Evolutionary conservation across 2,329 filamentous ascomycete genomes (phyloP), one percentile per base, ranked within the genome.

Genomic region (Trichoderma gracile): DNA sequence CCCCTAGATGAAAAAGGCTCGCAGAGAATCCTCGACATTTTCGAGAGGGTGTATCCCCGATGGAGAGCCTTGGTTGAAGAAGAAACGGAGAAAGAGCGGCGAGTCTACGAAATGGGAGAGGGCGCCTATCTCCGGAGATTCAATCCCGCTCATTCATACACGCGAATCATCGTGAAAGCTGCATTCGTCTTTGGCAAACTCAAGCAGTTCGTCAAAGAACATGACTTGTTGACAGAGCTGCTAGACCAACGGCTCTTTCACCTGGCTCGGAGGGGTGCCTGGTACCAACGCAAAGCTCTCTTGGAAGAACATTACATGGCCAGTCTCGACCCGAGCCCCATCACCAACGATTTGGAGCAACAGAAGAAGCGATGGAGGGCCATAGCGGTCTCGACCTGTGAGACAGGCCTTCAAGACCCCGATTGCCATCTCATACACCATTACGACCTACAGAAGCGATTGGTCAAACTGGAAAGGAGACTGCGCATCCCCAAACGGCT

Each of bases 241-340:
- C 85, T 99, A 0, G 78, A 79, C 3, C 95, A 99, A 73, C 85
- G 85, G 5, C 82, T 97, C 0, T 98, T 98, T 71, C 93, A 98
- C 71, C 83, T 90, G 49, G 87, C 93, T 1, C 86, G 93, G 30
- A 86, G 95, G 47, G 95, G 95, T 0, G 86, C 88, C 0, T 99
- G 95, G 95, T 98, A 98, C 74, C 93, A 97, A 73, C 90, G 95
- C 21, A 97, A 96, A 77, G 95, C 94, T 1, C 80, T 99, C 1
- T 77, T 99, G 2, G 95, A 99, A 78, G 95, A 99, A 74, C 93
- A 96, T 73, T 98, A 99, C 75, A 93, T 98, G 91, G 84, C 87
- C 72, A 80, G 83, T 5, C 73, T 90, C 6, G 82, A 80, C 33
- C 79, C 83, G 0, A 75, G 75, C 2, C 75, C 77, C 0, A 69